A percentile compares a stretch with the other conserved stretches of the same genome.
Conservation (phyloP, 192 early-diverging fungal genomes). For the Coemansia sp. region DNA sequence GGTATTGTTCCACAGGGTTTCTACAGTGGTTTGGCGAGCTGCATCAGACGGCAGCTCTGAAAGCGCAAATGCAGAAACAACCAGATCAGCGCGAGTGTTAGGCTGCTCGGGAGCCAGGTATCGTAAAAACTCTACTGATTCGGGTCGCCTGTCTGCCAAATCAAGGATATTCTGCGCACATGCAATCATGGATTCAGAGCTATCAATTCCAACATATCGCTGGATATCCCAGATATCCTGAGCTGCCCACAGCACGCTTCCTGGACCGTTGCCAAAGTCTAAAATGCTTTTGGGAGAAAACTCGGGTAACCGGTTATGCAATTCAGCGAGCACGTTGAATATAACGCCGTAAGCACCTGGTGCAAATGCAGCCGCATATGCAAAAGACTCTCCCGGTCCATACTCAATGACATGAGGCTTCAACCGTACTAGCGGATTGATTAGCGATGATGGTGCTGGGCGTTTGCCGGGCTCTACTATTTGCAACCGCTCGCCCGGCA, state of each 20-base stretch:
- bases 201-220: constrained; percentile 65
- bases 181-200: constrained; percentile 74
- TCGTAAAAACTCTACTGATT: constrained; percentile 49
- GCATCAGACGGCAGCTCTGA: constrained; percentile 69
- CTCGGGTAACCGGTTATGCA: constrained; percentile 59
- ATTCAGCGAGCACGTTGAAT: constrained; percentile 65
- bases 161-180: constrained; percentile 58
- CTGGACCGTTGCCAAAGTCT: constrained; percentile 85
- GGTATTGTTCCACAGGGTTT: constrained; percentile 78
- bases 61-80: constrained; percentile 70
- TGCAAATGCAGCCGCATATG: constrained; percentile 68
- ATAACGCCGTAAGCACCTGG: constrained; percentile 66
- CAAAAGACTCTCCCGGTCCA: constrained; percentile 65
- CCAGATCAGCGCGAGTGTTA: constrained; percentile 57
- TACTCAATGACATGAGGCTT: constrained; percentile 69
- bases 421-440: constrained; percentile 23
- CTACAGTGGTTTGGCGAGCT: constrained; percentile 61
- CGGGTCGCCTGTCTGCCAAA: constrained; percentile 1
- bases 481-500: constrained; percentile 39
- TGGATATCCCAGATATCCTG: constrained; percentile 59
- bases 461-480: constrained; percentile 24
- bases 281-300: constrained; percentile 60
- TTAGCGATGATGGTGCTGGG: constrained; percentile 30
- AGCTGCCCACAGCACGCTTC: constrained; percentile 76
- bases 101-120: constrained; percentile 58